Evolutionary conservation across 2,329 filamentous ascomycete species (phyloP).

Genomic region (Dothistroma septosporum): DNA sequence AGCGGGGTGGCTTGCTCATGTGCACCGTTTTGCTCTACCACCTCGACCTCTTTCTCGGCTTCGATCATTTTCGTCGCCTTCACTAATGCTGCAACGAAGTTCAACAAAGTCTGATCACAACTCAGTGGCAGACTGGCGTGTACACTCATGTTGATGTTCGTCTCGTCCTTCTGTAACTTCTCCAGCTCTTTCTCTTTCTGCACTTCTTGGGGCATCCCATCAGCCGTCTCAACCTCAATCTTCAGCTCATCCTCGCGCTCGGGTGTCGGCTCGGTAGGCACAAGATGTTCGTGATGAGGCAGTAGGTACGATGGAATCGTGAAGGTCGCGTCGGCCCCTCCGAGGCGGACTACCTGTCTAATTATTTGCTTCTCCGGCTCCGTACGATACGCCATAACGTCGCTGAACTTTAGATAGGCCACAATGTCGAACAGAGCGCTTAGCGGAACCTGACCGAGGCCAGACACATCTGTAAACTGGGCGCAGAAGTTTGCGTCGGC

Average conservation of each 20-base stretch:
- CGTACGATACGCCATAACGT: conserved; percentile 50
- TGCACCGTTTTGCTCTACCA: neutral
- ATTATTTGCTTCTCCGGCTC: conserved; percentile 42
- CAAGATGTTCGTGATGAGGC: conserved; percentile 53
- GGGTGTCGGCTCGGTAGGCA: conserved; percentile 41
- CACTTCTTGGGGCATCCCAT: conserved; percentile 43
- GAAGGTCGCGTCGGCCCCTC: conserved; percentile 49
- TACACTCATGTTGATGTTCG: conserved; percentile 45
- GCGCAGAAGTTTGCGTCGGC: conserved; percentile 52
- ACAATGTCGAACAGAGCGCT: conserved; percentile 48
- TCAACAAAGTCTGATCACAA: conserved; percentile 51
- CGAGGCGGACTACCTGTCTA: conserved; percentile 49
- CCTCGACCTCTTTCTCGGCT: conserved; percentile 45
- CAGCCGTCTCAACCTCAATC: conserved; percentile 40
- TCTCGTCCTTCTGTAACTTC: conserved; percentile 45
- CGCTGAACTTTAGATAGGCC: conserved; percentile 43
- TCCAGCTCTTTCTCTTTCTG: conserved; percentile 41
- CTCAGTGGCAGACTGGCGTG: conserved; percentile 49
- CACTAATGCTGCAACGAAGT: conserved; percentile 53
- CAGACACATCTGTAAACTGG: conserved; percentile 44
- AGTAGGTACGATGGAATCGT: conserved; percentile 49
- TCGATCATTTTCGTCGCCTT: conserved; percentile 57
- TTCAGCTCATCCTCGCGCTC: conserved; percentile 35
- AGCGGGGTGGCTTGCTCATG: conserved; percentile 9
- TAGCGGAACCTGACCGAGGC: conserved; percentile 47